Base-by-base conservation (phyloP, 352 stramenopile species). In the Phytopythium vexans region DNA sequence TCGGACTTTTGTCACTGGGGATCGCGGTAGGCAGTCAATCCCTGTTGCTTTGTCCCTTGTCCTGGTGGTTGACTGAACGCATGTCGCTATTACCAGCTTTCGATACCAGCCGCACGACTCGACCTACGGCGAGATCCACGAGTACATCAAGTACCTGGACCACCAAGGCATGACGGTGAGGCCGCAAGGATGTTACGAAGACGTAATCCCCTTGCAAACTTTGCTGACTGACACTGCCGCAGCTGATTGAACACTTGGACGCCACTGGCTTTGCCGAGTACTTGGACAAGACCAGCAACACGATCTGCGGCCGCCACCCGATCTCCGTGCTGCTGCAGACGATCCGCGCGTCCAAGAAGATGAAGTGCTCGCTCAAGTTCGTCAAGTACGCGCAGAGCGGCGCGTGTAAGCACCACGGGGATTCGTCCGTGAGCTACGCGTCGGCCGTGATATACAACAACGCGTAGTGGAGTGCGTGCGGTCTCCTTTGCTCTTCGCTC, bases 1-100 rank as follows among this genome's bases (percentile, higher is more conserved):
- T 97, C 88, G 8, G 97, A 99, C 62, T 99, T 99, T 76, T 99
- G 95, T 58, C 97, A 99, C 66, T 99, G 95, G 92, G 94, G 94
- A 15, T 74, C 68, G 31, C 66, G 92, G 82, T 90, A 56, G 52
- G 58, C 15, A 31, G 14, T 0, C 36, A 21, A 3, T 41, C 50
- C 42, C 11, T 11, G 1, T 34, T 21, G 14, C 56, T 39, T 47
- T 10, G 1, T 32, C 6, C 37, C 9, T 36, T 7, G 11, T 5
- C 2, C 8, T 34, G n/a, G 14, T 39, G 27, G 15, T 8, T 65
- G 14, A 4, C 21, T 16, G 44, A n/a, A 6, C 4, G 32, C 41
- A 35, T 36, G 0, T 35, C 52, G 8, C 15, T 53, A 40, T 35
- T 45, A 33, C 0, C 8, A 92, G 82, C 36, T 98, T 98, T 68